Conservation (phyloP, 2,329 filamentous ascomycete species). For the Juglanconis juglandina region DNA sequence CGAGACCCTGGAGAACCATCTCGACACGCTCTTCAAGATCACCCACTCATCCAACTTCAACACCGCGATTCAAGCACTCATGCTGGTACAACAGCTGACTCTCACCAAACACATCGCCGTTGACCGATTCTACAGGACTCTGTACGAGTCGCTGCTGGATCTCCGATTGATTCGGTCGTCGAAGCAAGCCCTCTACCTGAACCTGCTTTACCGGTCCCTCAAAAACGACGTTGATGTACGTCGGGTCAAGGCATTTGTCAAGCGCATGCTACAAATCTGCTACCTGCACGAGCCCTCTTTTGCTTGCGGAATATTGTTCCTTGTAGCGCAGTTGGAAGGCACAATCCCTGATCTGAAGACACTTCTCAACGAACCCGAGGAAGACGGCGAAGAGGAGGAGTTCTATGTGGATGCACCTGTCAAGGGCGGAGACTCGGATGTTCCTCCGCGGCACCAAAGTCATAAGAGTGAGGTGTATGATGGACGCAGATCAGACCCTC, state of each 20-base stretch:
- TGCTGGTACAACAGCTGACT: conserved; percentile 91
- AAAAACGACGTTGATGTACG: conserved; percentile 89
- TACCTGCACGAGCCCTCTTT: conserved; percentile 90
- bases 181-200: conserved; percentile 93
- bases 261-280: conserved; percentile 83
- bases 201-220: conserved; percentile 81
- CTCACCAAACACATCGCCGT: conserved; percentile 74
- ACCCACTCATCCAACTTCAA: conserved; percentile 99
- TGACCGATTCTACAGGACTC: conserved; percentile 89
- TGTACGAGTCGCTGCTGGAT: conserved; percentile 93
- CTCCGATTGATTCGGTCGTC: conserved; percentile 84
- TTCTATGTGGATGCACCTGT: conserved; percentile 46
- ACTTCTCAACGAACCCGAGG: conserved; percentile 77
- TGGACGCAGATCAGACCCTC: conserved; percentile 84
- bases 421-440: conserved; percentile 51
- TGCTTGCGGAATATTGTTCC: conserved; percentile 85
- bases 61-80: conserved; percentile 91
- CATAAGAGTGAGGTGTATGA: conserved; percentile 59
- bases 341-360: conserved; percentile 77
- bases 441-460: conserved; percentile 22
- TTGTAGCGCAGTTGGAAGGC: conserved; percentile 75
- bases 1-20: conserved; percentile 76
- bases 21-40: conserved; percentile 92
- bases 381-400: conserved; percentile 70
- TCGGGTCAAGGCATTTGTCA: conserved; percentile 92